phyloP scores from a whole-genome alignment of 75 land plant genomes.

The Sequoiadendron giganteum region DNA sequence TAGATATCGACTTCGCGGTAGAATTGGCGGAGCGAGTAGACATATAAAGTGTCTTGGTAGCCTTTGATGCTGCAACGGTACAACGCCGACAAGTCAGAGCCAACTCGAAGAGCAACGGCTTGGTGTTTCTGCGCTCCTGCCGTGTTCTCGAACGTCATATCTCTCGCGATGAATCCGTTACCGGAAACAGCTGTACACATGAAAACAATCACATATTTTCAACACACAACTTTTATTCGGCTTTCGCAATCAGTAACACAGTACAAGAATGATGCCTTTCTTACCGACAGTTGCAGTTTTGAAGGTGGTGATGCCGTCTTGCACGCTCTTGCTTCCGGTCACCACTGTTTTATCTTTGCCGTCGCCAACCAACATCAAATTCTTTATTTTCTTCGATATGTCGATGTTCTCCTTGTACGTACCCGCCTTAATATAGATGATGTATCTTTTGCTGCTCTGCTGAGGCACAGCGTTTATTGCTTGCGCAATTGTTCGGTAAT shows the following conservation, averaged over 20 bases:
- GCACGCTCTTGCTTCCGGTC: constrained; percentile 24
- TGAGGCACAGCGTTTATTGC: neutral
- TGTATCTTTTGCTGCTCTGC: neutral
- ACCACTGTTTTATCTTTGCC: constrained; percentile 24
- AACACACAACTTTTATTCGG: neutral
- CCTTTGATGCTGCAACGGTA: constrained; percentile 30
- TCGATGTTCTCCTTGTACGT: constrained; percentile 21
- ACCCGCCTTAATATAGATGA: constrained; percentile 24
- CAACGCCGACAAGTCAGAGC: constrained; percentile 26
- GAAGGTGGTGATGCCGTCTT: constrained; percentile 21
- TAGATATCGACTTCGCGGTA: constrained; percentile 8
- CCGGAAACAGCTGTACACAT: constrained; percentile 6
- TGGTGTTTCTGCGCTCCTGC: constrained; percentile 37
- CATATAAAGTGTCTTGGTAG: constrained; percentile 27
- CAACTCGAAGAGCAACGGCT: constrained; percentile 39
- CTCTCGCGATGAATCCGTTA: constrained; percentile 14
- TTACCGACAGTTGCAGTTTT: constrained; percentile 23
- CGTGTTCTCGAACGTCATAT: constrained; percentile 26
- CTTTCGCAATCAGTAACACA: neutral
- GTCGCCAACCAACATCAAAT: constrained; percentile 25
- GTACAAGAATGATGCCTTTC: neutral
- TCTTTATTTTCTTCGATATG: constrained; percentile 8
- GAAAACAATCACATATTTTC: neutral
- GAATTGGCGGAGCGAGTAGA: constrained; percentile 13
- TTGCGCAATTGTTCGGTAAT: constrained; percentile 11